These are phyloP conservation scores for Aspergillaceae sp. DNA, from an alignment of 2,329 filamentous ascomycete genomes.

Conservation along the genomic window DNA sequence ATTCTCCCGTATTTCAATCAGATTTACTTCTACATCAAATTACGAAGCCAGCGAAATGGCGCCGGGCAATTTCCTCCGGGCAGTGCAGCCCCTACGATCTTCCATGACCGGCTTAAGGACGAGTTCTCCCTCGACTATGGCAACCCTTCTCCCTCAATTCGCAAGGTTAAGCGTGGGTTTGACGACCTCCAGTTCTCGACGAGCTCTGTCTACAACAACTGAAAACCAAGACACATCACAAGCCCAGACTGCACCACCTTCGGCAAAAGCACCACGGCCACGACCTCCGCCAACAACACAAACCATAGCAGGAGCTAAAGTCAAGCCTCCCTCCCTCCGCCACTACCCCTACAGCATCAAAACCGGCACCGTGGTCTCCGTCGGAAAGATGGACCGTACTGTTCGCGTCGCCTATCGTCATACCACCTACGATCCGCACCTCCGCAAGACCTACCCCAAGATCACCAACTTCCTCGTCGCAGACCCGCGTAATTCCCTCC, in stretches of 20 bases:
- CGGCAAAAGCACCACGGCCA: neutral
- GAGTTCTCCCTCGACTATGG: slow-evolving; percentile 10
- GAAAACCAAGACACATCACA: slow-evolving; percentile 1
- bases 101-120: slow-evolving; percentile 17
- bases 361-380: slow-evolving; percentile 34
- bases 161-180: slow-evolving; percentile 6
- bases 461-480: slow-evolving; percentile 27
- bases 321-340: slow-evolving; percentile 22
- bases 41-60: slow-evolving; percentile 15
- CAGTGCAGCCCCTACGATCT: slow-evolving; percentile 22
- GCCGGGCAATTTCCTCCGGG: slow-evolving; percentile 23
- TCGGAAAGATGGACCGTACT: slow-evolving; percentile 35
- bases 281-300: neutral
- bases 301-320: slow-evolving; percentile 1
- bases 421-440: slow-evolving; percentile 27
- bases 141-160: slow-evolving; percentile 11
- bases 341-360: slow-evolving; percentile 27
- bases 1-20: neutral
- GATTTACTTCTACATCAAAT: neutral
- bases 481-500: slow-evolving; percentile 34
- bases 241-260: neutral
- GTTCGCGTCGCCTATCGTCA: slow-evolving; percentile 30
- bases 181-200: slow-evolving; percentile 5
- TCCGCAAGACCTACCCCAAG: slow-evolving; percentile 31
- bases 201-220: slow-evolving; percentile 3